Conservation (phyloP, 2,329 filamentous ascomycete species). For the Epichloe typhina region DNA sequence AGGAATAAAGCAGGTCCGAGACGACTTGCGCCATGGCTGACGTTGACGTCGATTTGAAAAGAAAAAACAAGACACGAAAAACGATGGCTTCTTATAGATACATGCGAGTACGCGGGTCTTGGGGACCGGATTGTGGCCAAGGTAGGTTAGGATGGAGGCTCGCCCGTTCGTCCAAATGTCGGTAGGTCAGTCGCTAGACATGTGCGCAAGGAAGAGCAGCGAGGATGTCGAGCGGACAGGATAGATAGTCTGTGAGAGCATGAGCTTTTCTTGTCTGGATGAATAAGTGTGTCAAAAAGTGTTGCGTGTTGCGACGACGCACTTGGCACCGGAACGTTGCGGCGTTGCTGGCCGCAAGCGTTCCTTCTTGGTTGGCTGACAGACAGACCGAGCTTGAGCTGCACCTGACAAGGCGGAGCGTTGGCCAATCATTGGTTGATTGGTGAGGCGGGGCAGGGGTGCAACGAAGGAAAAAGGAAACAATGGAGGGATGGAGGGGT, state of each 20-base stretch:
- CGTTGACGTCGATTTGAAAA: background rate
- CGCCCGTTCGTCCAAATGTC: too few species aligned
- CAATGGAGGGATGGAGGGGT: too few species aligned
- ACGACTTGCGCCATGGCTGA: conserved; percentile 65
- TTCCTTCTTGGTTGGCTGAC: background rate
- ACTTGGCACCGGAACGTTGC: background rate
- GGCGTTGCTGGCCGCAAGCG: background rate
- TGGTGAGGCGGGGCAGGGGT: background rate
- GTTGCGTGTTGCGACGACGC: background rate
- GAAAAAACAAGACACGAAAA: background rate
- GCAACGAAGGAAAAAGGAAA: background rate
- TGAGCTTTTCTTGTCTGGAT: too few species aligned
- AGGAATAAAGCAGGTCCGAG: conserved; percentile 77
- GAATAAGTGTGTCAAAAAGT: background rate
- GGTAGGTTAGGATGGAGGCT: too few species aligned
- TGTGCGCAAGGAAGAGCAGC: background rate
- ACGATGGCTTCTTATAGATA: background rate
- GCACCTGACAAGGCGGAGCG: background rate
- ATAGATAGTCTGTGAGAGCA: too few species aligned
- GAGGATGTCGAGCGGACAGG: background rate
- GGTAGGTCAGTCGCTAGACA: too few species aligned
- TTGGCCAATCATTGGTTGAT: background rate
- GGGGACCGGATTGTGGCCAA: too few species aligned
- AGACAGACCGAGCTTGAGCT: background rate
- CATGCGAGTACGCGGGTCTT: too few species aligned